Conservation (phyloP, 1,139 yeast species). For the Groenewaldozyma auringiensis region DNA sequence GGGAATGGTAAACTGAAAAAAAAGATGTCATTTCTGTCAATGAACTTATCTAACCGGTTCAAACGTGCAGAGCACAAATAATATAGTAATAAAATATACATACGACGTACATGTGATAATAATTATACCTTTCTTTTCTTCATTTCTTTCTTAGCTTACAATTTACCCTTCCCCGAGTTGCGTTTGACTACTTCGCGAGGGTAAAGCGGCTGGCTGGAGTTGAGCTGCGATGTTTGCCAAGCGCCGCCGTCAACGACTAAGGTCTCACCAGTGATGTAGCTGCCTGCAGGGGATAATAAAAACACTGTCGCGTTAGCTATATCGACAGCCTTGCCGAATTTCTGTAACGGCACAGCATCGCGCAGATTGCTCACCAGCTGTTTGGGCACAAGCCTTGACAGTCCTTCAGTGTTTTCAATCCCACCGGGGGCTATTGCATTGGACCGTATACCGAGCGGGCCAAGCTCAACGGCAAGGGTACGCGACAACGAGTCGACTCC, state of each 20-base stretch:
- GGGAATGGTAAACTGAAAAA: background rate
- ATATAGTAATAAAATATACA: background rate
- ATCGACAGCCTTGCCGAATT: constrained; percentile 67
- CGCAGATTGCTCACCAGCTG: constrained; percentile 36
- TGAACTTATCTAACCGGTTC: background rate
- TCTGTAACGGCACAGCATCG: constrained; percentile 61
- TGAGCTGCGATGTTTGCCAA: constrained; percentile 61
- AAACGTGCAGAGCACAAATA: constrained; percentile 1
- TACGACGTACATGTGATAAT: background rate
- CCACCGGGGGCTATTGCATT: constrained; percentile 88
- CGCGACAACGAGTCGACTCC: constrained; percentile 83
- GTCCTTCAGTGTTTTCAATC: constrained; percentile 75
- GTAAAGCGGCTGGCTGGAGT: background rate
- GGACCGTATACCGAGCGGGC: constrained; percentile 74
- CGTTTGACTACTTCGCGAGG: background rate
- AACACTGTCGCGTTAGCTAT: constrained; percentile 86
- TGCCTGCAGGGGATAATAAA: constrained; percentile 74
- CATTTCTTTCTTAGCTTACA: background rate
- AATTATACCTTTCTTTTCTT: background rate
- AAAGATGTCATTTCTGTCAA: constrained; percentile 1
- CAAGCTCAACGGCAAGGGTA: constrained; percentile 79
- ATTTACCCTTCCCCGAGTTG: background rate
- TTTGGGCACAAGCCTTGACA: constrained; percentile 45
- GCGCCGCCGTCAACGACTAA: constrained; percentile 84
- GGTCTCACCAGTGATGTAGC: constrained; percentile 69